Base-by-base conservation (phyloP, 2,329 filamentous ascomycete genomes). In the Pyrenophora seminiperda region DNA sequence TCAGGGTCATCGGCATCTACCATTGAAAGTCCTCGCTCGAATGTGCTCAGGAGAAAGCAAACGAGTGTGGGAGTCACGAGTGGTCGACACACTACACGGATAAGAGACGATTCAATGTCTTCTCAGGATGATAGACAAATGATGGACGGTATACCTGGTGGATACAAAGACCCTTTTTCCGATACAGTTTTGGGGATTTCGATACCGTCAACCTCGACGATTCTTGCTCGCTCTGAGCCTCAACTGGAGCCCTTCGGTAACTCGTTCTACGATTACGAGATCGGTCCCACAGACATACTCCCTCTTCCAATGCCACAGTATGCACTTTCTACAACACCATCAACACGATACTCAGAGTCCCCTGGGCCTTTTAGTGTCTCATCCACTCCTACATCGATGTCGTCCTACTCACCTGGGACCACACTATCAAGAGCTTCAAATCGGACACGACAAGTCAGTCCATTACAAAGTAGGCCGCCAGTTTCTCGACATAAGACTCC, bases 381-480 rank as follows among this genome's bases (percentile, higher is more conserved):
- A 51, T 91, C 88, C 1, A 91, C 89, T 3, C 89, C 89, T 5
- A 91, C 88, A 4, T 91, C 89, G 7, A 85, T 89, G 56, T 88
- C 86, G 6, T 91, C 89, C 1, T 86, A 88, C 61, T 91, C 88
- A 13, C 87, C 89, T 3, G 81, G 83, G 3, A 71, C 87, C 4
- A 73, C 83, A 69, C 54, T 77, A 67, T 59, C 79, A 71, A 73
- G 67, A 48, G 53, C 48, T 19, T 73, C 76, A 41, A 70, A 77
- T n/a, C 79, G 80, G 60, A 65, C 71, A 50, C 79, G 79, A 59
- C 82, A 84, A 68, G 74, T 73, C 46, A 87, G 83, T 63, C 83
- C 81, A 38, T 75, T 78, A 39, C 72, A 79, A 52, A 82, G 76
- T 41, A 77, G 84, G 53, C 84, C 85, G 7, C 84, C 85, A 0